Evolutionary conservation across 2,329 filamentous ascomycete species (phyloP).

Genomic region (Cercospora sp.): DNA sequence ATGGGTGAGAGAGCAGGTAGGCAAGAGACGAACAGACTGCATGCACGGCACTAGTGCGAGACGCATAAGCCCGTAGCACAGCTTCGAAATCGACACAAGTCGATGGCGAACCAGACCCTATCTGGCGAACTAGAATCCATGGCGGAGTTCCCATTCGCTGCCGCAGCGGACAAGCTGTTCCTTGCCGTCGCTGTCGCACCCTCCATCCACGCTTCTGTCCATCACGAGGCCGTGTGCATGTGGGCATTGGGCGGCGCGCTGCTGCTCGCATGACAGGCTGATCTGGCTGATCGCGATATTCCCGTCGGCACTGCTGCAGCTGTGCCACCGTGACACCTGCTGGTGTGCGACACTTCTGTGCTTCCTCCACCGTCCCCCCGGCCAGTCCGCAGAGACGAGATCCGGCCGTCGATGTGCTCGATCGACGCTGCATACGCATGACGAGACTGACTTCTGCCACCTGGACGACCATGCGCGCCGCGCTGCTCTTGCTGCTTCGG

Average conservation of each 20-base stretch:
- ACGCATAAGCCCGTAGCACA: not conserved
- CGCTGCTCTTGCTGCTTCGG: not conserved
- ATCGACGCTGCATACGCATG: slow-evolving; percentile 1
- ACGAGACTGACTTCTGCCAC: not conserved
- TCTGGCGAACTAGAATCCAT: not conserved
- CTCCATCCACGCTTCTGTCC: not conserved
- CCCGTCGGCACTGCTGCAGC: not conserved
- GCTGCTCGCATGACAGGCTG: not conserved
- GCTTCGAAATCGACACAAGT: not conserved
- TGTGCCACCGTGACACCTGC: not conserved
- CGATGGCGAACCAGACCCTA: too few species aligned
- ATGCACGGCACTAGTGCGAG: not conserved
- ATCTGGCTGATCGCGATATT: not conserved
- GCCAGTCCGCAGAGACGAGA: not conserved
- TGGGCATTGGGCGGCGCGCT: not conserved
- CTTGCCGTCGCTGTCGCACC: not conserved
- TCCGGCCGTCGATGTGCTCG: not conserved
- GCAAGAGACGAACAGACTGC: not conserved
- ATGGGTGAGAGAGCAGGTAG: not conserved
- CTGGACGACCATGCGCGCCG: not conserved
- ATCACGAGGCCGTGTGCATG: not conserved
- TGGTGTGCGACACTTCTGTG: not conserved
- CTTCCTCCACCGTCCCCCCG: not conserved
- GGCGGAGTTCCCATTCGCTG: not conserved
- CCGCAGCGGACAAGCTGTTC: not conserved